Evolutionary conservation across 345 rosid genomes (phyloP), one percentile per base, ranked within the genome.

Genomic region (Eucalyptus regnans): DNA sequence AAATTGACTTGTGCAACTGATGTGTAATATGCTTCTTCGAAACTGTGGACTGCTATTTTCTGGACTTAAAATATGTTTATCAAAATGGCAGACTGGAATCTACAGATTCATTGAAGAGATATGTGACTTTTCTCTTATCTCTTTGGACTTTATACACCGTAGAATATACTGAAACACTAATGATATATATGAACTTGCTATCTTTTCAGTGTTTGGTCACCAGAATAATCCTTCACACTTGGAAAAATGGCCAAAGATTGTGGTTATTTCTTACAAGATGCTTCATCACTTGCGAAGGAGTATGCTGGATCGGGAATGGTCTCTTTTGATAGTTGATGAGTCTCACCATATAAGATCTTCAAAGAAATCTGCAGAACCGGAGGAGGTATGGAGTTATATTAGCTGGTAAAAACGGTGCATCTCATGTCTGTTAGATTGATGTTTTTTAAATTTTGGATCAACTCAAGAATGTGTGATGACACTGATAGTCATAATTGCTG

Each of bases 191-290:
- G 52, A 33, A 88, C 29, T 43, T 60, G 51, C 76, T 83, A 23
- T 86, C 66, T 87, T 91, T 89, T 88, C 97, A 97, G 99, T 96
- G 88, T 97, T 96, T 90, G 97, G 98, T 91, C 99, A 93, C 92
- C 98, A 89, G 87, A 91, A 94, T 86, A 96, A 95, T 90, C 99
- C 99, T 87, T 92, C 92, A 91, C 87, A 93, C 90, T 91, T 97
- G 87, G 89, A 93, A 90, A 94, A 90, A 92, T 93, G 91, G 91
- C 99, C 99, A 22, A 96, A 91, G 93, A 94, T 96, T 91, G 98
- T 97, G 90, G 98, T 97, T 88, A 97, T 94, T 88, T 97, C 99
- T 88, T 97, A 93, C 92, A 96, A 86, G 90, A 97, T 97, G 99
- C 98, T 97, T 91, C 94, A 92, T 88, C 97, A 88, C 91, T 93